Evolutionary conservation across 2,329 filamentous ascomycete species (phyloP), one percentile per base, ranked within the genome.

Genomic region (Ampelomyces quisqualis): DNA sequence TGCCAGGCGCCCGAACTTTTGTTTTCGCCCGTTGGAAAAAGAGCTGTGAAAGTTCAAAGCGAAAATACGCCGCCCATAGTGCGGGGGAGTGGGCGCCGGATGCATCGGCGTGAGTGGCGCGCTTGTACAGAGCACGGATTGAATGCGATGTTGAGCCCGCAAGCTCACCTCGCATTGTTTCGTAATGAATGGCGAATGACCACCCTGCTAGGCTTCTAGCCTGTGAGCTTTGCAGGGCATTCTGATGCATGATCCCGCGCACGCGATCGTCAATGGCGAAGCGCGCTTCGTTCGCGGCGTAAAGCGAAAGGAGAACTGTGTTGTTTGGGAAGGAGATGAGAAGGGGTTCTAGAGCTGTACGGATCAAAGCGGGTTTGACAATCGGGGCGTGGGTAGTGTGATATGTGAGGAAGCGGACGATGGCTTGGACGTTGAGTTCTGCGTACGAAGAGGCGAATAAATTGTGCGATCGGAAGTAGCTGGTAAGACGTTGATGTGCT

Each of bases 181-280:
- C 82, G 31, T 73, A 71, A 43, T 73, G 71, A 13, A 86, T 77
- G 0, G 73, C 71, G 52, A 82, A 80, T 3, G 78, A 62, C 58
- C 77, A 78, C 1, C 72, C 69, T 0, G 74, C 69, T n/a, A 82
- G 51, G 2, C 62, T 68, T 15, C 68, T 61, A 2, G 51, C 34
- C 4, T 55, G 57, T 5, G 53, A 51, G 15, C 52, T 45, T n/a
- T 62, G 46, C 1, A 72, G 54, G 2, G 70, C 53, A 6, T 56
- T 63, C 18, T 70, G 64, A 14, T 76, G 68, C 8, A 90, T 71
- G 7, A 87, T 69, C 5, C 78, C 74, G n/a, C 86, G 81, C 14
- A 94, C 80, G 13, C 88, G 85, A 53, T 94, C 87, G 47, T 89
- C 80, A 38, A 93, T 77, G 17, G 84, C 79, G 29, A 88, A 80